Conservation (phyloP, 2,329 filamentous ascomycete species). For the Chaetothyriales sp. region DNA sequence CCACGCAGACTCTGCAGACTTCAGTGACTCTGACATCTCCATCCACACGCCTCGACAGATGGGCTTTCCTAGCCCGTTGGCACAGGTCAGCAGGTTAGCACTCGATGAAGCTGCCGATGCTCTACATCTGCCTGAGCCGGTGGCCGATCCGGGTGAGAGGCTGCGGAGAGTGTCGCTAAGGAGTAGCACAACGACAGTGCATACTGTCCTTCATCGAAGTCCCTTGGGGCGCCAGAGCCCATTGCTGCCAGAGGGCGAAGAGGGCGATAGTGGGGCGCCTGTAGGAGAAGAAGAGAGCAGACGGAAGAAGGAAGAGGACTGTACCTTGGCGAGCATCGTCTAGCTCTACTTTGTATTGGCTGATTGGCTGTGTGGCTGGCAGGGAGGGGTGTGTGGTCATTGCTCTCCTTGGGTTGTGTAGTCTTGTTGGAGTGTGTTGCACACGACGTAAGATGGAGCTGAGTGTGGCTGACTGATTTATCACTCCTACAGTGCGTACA, state of each 20-base stretch:
- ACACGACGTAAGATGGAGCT: no score
- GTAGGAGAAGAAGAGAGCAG: background rate
- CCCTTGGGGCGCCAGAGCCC: conserved; percentile 12
- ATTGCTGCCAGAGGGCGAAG: background rate
- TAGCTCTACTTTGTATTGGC: no score
- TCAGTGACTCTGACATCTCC: conserved; percentile 16
- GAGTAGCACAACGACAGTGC: background rate
- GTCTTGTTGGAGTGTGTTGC: no score
- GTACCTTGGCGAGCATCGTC: no score
- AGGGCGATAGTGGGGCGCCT: background rate
- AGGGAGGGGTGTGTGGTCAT: no score
- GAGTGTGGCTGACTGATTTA: no score
- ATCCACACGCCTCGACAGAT: conserved; percentile 14
- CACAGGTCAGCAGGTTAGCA: no score
- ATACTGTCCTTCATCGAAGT: conserved; percentile 3
- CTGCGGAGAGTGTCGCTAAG: background rate
- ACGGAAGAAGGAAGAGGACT: background rate
- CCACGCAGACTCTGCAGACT: conserved; percentile 3
- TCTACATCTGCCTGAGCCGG: background rate
- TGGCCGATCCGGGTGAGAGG: conserved; percentile 2
- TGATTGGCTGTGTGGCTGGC: no score
- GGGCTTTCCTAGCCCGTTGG: no score
- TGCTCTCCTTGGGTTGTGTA: no score
- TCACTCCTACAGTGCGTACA: no score
- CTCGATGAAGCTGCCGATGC: background rate